These are phyloP conservation scores for Penicillium fuscoglaucum DNA, from an alignment of 2,329 filamentous ascomycete genomes.

Conservation along the genomic window DNA sequence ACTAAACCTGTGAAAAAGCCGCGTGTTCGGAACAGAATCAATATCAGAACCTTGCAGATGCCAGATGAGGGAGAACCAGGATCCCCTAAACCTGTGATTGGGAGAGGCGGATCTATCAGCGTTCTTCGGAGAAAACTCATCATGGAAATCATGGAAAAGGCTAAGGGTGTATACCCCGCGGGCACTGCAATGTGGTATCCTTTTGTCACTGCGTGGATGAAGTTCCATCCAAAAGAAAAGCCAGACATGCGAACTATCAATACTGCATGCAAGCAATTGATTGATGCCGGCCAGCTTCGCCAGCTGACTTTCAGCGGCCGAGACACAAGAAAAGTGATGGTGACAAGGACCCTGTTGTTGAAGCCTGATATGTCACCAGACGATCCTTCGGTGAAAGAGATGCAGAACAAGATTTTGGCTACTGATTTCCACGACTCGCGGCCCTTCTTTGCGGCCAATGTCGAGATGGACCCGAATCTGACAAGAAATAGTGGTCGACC, in stretches of 20 bases:
- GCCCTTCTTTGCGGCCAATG: constrained; percentile 48
- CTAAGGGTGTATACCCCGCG: constrained; percentile 57
- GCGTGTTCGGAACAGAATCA: background rate
- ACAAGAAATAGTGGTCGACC: constrained; percentile 29
- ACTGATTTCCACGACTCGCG: constrained; percentile 34
- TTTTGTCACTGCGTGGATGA: constrained; percentile 56
- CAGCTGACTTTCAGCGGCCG: constrained; percentile 55
- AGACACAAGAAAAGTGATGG: constrained; percentile 48
- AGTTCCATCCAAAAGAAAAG: constrained; percentile 43
- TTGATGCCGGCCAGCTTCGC: constrained; percentile 53
- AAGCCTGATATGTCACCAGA: constrained; percentile 48
- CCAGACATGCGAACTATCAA: constrained; percentile 57
- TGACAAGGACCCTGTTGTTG: constrained; percentile 53
- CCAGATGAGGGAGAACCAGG: background rate
- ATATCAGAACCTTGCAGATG: background rate
- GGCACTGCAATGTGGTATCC: constrained; percentile 57
- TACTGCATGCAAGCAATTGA: constrained; percentile 51
- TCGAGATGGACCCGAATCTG: constrained; percentile 40
- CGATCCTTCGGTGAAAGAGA: constrained; percentile 47
- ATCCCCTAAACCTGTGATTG: constrained; percentile 12
- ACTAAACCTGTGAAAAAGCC: background rate
- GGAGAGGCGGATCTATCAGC: constrained; percentile 46
- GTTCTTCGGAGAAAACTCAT: constrained; percentile 53
- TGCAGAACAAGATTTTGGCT: constrained; percentile 54
- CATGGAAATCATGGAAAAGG: constrained; percentile 55